Percentiles rank a stretch among this genome's conserved stretches.
Conservation (phyloP, 805 yeast genomes). For the Teunomyces gatunensis region DNA sequence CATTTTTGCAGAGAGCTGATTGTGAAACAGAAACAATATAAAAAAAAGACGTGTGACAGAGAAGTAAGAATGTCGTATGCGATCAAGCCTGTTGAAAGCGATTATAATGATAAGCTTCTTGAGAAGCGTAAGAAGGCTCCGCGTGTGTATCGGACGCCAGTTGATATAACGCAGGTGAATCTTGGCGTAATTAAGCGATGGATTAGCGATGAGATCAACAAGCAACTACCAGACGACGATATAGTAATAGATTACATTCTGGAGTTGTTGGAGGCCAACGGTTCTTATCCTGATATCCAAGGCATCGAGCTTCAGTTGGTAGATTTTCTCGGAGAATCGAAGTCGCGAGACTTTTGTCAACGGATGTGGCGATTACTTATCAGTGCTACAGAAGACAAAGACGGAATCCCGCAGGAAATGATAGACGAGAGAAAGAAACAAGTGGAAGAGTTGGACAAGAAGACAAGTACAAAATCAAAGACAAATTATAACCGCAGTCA, state of each 20-base stretch:
- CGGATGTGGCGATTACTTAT: constrained; percentile 45
- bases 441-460: neutral
- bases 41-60: neutral
- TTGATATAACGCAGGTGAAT: constrained; percentile 41
- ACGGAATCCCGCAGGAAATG: constrained; percentile 45
- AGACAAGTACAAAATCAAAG: neutral
- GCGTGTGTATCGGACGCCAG: constrained; percentile 31
- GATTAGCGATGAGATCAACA: constrained; percentile 32
- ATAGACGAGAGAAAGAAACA: constrained; percentile 17
- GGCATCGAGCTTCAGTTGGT: constrained; percentile 41
- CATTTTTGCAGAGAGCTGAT: neutral
- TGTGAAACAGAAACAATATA: neutral
- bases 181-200: constrained; percentile 37
- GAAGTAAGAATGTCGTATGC: constrained; percentile 16
- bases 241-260: constrained; percentile 44
- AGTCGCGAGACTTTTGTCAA: constrained; percentile 37
- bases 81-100: constrained; percentile 15
- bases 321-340: constrained; percentile 45
- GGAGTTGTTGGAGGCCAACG: constrained; percentile 39
- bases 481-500: constrained; percentile 29
- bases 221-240: constrained; percentile 50
- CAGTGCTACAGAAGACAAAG: constrained; percentile 41
- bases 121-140: constrained; percentile 21
- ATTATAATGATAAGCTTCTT: constrained; percentile 1
- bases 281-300: constrained; percentile 33